These are phyloP conservation scores for Basidiobolus meristosporus DNA, from an alignment of 371 early-diverging fungal species.

Conservation along the genomic window DNA sequence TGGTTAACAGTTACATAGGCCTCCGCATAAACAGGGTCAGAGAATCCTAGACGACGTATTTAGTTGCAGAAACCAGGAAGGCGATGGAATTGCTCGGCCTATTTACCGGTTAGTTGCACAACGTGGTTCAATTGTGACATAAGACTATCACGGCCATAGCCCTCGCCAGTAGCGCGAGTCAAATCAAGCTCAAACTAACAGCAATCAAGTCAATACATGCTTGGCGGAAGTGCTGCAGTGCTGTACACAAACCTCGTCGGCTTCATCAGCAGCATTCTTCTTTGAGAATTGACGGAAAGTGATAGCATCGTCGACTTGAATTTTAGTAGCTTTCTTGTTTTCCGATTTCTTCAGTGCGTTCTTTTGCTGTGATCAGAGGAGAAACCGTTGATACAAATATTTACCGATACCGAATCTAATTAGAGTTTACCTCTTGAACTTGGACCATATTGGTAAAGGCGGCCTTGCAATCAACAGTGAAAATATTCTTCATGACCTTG, in stretches of 20 bases:
- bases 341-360: constrained; percentile 26
- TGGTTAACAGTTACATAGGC: constrained; percentile 91
- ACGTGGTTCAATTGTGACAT: constrained; percentile 78
- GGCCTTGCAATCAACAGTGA: constrained; percentile 53
- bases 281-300: constrained; percentile 74
- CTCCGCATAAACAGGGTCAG: constrained; percentile 98
- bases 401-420: neutral
- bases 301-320: constrained; percentile 78
- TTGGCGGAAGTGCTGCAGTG: neutral
- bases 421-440: constrained; percentile 23
- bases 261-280: constrained; percentile 34
- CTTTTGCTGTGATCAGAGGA: constrained; percentile 1
- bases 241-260: constrained; percentile 34
- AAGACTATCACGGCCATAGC: constrained; percentile 44
- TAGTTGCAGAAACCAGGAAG: constrained; percentile 2
- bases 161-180: constrained; percentile 66
- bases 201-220: neutral
- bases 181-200: constrained; percentile 62
- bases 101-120: constrained; percentile 79
- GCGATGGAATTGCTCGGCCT: neutral
- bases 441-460: constrained; percentile 67
- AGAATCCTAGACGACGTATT: constrained; percentile 31
- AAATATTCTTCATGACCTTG: constrained; percentile 37
- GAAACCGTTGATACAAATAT: neutral
- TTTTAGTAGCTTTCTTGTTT: constrained; percentile 38